Conservation (phyloP, 2,329 filamentous ascomycete genomes). For the Gaeumannomyces sp. region DNA sequence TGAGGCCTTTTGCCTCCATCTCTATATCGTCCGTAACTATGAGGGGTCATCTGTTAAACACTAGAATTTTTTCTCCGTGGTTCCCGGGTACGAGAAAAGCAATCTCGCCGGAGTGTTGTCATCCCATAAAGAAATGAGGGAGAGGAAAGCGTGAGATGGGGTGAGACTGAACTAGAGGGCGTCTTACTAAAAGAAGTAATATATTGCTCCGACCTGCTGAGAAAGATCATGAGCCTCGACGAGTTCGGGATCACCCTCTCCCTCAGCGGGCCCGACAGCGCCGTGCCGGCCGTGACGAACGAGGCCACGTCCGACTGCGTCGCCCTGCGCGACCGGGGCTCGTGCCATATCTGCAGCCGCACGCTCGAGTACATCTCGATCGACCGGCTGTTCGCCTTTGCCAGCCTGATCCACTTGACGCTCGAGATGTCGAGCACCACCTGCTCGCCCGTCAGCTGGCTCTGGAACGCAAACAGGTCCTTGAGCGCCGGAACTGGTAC, state of each 20-base stretch:
- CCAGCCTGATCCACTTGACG: constrained; percentile 20
- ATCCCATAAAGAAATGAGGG: no score
- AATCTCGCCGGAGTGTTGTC: no score
- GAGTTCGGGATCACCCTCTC: constrained; percentile 19
- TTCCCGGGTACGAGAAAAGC: no score
- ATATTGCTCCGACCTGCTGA: constrained; percentile 22
- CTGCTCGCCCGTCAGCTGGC: constrained; percentile 22
- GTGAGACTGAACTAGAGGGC: neutral
- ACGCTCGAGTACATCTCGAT: constrained; percentile 21
- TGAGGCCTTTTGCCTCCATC: constrained; percentile 19
- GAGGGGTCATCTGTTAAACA: neutral
- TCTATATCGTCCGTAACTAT: constrained; percentile 24
- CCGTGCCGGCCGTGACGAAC: constrained; percentile 23
- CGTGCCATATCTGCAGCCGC: constrained; percentile 25
- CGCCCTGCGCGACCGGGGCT: constrained; percentile 16
- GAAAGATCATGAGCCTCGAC: constrained; percentile 21
- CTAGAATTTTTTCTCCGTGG: no score
- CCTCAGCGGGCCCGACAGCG: constrained; percentile 21
- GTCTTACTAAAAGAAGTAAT: constrained; percentile 22
- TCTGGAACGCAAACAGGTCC: constrained; percentile 24
- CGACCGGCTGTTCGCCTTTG: constrained; percentile 16
- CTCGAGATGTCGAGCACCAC: constrained; percentile 23
- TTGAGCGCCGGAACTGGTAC: constrained; percentile 21
- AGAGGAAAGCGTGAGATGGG: neutral
- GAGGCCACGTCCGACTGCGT: constrained; percentile 19